Conservation (phyloP, 2,329 filamentous ascomycete genomes). For the Alternaria sp. region DNA sequence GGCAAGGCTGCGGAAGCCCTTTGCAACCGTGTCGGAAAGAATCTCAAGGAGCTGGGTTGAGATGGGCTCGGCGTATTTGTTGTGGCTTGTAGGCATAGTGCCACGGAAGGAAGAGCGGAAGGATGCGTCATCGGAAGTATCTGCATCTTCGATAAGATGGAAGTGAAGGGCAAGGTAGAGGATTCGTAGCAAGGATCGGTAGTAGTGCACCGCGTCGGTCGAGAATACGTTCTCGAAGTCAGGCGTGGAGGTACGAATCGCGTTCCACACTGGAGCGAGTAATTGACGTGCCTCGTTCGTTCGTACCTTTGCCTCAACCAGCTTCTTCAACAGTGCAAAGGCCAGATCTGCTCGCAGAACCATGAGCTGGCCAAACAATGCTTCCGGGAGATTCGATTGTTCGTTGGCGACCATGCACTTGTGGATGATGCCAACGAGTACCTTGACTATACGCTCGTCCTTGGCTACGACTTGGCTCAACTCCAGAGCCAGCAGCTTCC, state of each 20-base stretch:
- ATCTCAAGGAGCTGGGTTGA: constrained; percentile 72
- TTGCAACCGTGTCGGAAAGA: constrained; percentile 78
- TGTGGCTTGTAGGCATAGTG: constrained; percentile 53
- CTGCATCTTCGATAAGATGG: constrained; percentile 56
- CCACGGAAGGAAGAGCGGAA: constrained; percentile 49
- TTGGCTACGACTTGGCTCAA: constrained; percentile 71
- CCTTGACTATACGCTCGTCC: constrained; percentile 67
- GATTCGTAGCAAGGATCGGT: constrained; percentile 82
- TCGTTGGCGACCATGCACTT: constrained; percentile 83
- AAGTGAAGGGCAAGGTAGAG: constrained; percentile 83
- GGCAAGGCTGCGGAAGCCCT: constrained; percentile 82
- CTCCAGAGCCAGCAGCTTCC: constrained; percentile 87
- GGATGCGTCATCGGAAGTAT: constrained; percentile 26
- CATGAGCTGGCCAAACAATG: constrained; percentile 81
- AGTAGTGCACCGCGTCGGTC: constrained; percentile 71
- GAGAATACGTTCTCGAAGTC: constrained; percentile 68
- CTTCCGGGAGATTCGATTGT: constrained; percentile 74
- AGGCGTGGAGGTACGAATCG: constrained; percentile 62
- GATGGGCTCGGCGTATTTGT: constrained; percentile 43
- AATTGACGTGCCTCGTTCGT: constrained; percentile 62
- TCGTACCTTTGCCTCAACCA: constrained; percentile 66
- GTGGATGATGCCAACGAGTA: constrained; percentile 76
- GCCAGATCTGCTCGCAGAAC: constrained; percentile 81
- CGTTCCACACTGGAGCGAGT: constrained; percentile 67
- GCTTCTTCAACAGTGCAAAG: constrained; percentile 80